Evolutionary conservation across 495 filamentous ascomycete genomes (phyloP), one percentile per base, ranked within the genome.

Genomic region (Penicillium pulvis): DNA sequence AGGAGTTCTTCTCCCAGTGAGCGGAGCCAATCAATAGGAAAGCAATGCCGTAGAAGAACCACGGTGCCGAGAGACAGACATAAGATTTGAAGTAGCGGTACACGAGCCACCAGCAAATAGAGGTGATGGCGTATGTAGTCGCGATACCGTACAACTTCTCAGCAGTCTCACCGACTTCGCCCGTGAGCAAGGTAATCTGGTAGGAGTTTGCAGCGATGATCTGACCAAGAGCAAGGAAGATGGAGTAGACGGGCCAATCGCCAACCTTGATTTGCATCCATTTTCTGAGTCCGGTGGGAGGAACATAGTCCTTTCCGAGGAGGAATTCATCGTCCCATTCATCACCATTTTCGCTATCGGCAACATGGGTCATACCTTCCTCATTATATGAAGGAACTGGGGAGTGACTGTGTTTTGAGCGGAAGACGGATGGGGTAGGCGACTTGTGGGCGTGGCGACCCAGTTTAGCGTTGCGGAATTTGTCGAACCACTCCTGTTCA

Each of bases 161-260:
- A 3, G 86, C 82, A 10, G 80, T 81, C 62, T 89, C 74, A 51
- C 83, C 86, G 28, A 85, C 75, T 62, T 87, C 80, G 17, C 87
- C 87, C 0, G 83, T 84, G 9, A 90, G 75, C 24, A 90, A 75
- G 6, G 85, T 87, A 67, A 90, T 87, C 62, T 90, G 87, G 71
- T 89, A 90, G 0, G 84, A 87, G 70, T 87, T 89, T 43, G 85
- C 84, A 0, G 87, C 85, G 28, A 90, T 83, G 62, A 90, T 83
- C 60, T 90, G 87, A 20, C 85, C 85, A 6, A 89, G 72, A 44
- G 86, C 86, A 14, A 79, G 65, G 46, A 90, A 73, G 59, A 91
- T 81, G 6, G 87, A 83, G 69, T 91, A 91, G n/a, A 90, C 55
- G 0, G 88, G 88, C 88, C 88, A 91, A 62, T 88, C 84, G 20